Conservation (phyloP, 1,139 yeast genomes). For the Williopsis jadinii region DNA sequence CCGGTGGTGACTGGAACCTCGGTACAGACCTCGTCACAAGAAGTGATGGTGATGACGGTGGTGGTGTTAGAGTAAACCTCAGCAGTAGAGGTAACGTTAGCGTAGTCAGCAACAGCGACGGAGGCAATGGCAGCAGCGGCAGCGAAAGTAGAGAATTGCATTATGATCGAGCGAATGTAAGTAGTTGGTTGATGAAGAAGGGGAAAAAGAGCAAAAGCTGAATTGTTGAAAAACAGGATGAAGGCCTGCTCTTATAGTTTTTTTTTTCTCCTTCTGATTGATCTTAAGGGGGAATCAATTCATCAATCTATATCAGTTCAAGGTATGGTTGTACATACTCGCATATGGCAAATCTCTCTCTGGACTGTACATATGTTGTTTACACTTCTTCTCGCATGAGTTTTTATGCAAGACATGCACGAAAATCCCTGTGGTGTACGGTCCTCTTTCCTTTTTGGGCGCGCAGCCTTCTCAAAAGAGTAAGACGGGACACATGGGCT, state of each 20-base stretch:
- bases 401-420: too few relatives aligned
- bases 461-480: too few relatives aligned
- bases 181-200: constrained; percentile 16
- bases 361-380: too few relatives aligned
- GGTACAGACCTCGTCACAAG: constrained; percentile 36
- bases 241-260: constrained; percentile 14
- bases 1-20: constrained; percentile 35
- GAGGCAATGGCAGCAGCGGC: constrained; percentile 21
- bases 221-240: constrained; percentile 3
- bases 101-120: constrained; percentile 22
- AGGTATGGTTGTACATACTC: too few relatives aligned
- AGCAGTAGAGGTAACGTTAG: constrained; percentile 20
- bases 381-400: too few relatives aligned
- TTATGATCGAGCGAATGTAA: constrained; percentile 21
- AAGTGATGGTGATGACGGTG: constrained; percentile 36
- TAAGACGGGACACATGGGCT: too few relatives aligned
- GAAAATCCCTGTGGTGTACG: too few relatives aligned
- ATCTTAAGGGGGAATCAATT: too few relatives aligned
- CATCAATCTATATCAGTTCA: too few relatives aligned
- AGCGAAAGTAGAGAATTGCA: constrained; percentile 23
- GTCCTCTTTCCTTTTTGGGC: too few relatives aligned
- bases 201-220: constrained; percentile 1
- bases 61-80: constrained; percentile 17
- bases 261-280: neutral
- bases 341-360: too few relatives aligned